Percentiles rank a stretch among this genome's conserved stretches.
Conservation (phyloP, 192 early-diverging fungal genomes). For the Coemansia guatemalensis region DNA sequence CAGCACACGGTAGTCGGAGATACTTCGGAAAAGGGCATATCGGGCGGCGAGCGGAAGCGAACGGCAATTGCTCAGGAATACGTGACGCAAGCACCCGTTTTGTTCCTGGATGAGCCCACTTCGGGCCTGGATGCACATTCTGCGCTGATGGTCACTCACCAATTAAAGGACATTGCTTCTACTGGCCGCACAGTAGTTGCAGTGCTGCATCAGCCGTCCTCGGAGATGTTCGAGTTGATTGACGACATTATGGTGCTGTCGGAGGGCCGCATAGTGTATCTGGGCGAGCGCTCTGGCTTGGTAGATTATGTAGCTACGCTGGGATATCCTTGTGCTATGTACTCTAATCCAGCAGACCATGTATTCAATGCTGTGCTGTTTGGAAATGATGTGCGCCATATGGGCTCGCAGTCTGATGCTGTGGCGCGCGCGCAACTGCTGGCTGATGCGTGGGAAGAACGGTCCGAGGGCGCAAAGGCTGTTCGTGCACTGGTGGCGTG, state of each 20-base stretch:
- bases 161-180: slow-evolving; percentile 48
- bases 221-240: slow-evolving; percentile 62
- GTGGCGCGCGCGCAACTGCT: slow-evolving; percentile 24
- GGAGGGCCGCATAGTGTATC: slow-evolving; percentile 70
- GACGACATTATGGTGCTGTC: slow-evolving; percentile 69
- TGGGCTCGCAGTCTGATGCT: neutral
- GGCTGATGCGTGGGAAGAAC: slow-evolving; percentile 38
- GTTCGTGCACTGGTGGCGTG: slow-evolving; percentile 19
- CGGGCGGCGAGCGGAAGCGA: slow-evolving; percentile 74
- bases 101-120: slow-evolving; percentile 75
- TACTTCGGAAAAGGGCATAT: slow-evolving; percentile 63
- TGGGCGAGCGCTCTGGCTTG: slow-evolving; percentile 53
- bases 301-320: slow-evolving; percentile 51
- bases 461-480: slow-evolving; percentile 20
- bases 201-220: slow-evolving; percentile 59
- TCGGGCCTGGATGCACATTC: slow-evolving; percentile 66
- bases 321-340: slow-evolving; percentile 55
- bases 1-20: slow-evolving; percentile 69
- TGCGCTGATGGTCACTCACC: slow-evolving; percentile 52
- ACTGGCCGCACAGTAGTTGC: slow-evolving; percentile 48
- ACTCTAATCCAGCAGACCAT: slow-evolving; percentile 60
- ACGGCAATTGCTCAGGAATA: slow-evolving; percentile 74
- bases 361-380: slow-evolving; percentile 60
- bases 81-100: slow-evolving; percentile 63
- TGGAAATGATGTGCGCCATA: slow-evolving; percentile 22